Percentiles rank a stretch among this genome's conserved stretches.
Conservation (phyloP, 2,329 filamentous ascomycete species). For the Taxawa tesnikishii region DNA sequence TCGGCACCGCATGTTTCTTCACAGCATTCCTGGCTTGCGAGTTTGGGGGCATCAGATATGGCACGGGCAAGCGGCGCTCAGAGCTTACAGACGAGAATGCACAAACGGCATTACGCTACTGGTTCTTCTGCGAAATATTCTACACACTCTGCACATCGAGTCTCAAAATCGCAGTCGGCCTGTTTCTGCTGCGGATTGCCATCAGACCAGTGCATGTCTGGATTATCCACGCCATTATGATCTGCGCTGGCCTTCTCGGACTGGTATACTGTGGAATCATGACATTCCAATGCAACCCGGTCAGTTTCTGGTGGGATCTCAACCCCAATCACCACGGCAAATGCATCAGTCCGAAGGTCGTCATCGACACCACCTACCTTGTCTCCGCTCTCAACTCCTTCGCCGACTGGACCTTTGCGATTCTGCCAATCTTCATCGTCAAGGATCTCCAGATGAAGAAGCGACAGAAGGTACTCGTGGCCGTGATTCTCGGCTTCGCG, state of each 20-base stretch:
- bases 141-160: conserved; percentile 37
- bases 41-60: conserved; percentile 18
- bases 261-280: conserved; percentile 38
- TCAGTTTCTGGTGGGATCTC: conserved; percentile 38
- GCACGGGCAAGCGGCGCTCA: conserved; percentile 16
- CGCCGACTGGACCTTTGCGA: conserved; percentile 28
- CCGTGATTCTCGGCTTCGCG: conserved; percentile 27
- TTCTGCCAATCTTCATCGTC: conserved; percentile 29
- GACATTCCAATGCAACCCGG: conserved; percentile 41
- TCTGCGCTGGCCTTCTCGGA: conserved; percentile 32
- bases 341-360: conserved; percentile 31
- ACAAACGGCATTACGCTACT: conserved; percentile 18
- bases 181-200: conserved; percentile 43
- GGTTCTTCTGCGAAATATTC: conserved; percentile 45
- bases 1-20: conserved; percentile 18
- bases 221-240: conserved; percentile 35
- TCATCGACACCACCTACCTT: conserved; percentile 29
- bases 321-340: conserved; percentile 23
- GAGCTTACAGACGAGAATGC: conserved; percentile 10
- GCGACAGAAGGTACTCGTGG: conserved; percentile 24
- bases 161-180: conserved; percentile 39
- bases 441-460: conserved; percentile 27
- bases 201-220: conserved; percentile 30
- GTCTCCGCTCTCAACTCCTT: conserved; percentile 24
- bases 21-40: conserved; percentile 21